These are phyloP conservation scores for Triangularia verruculosa DNA, from an alignment of 2,329 filamentous ascomycete species.

Conservation along the genomic window DNA sequence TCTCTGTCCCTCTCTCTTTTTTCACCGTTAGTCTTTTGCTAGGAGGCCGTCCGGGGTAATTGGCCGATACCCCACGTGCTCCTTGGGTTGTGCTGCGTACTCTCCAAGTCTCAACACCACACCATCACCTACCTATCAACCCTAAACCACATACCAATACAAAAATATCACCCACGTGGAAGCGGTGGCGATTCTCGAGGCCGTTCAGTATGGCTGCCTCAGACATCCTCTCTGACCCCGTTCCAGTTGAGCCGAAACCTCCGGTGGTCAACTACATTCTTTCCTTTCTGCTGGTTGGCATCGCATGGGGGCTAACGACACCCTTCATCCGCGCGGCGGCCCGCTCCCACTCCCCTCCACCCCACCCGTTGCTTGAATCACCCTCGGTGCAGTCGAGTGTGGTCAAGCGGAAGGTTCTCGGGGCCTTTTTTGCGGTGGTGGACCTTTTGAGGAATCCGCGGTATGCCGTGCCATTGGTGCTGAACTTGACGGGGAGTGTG, in stretches of 20 bases:
- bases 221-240: not conserved
- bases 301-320: constrained; percentile 91
- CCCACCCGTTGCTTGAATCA: constrained; percentile 53
- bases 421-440: constrained; percentile 68
- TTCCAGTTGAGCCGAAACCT: constrained; percentile 33
- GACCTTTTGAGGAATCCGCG: constrained; percentile 77
- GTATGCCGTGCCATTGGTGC: constrained; percentile 78
- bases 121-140: not conserved
- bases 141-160: not conserved
- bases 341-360: constrained; percentile 64
- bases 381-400: constrained; percentile 54
- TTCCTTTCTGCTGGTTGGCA: constrained; percentile 84
- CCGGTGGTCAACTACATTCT: constrained; percentile 76
- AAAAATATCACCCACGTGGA: constrained; percentile 1
- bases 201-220: not conserved
- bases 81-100: not conserved
- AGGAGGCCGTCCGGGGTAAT: constrained; percentile 1
- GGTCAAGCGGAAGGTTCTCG: constrained; percentile 60
- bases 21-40: not conserved
- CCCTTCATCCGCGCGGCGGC: constrained; percentile 89
- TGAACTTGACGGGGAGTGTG: constrained; percentile 89
- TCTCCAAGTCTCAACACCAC: not conserved
- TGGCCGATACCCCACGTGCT: not conserved
- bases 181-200: not conserved
- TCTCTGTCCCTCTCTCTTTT: not conserved